Conservation (phyloP, 495 filamentous ascomycete genomes). For the Neurospora sp. region DNA sequence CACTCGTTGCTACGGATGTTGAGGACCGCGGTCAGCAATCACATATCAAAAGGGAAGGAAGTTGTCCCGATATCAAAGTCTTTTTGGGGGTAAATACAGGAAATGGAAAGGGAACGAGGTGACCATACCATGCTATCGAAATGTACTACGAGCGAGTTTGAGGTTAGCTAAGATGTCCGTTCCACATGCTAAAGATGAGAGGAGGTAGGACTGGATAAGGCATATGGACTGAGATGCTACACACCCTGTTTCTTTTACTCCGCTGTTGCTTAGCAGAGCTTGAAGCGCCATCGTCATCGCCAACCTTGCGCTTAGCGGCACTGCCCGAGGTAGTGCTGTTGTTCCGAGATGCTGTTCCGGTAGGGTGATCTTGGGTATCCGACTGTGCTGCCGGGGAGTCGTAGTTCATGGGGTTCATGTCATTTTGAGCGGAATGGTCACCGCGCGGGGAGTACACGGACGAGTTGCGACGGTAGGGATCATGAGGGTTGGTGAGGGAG, state of each 20-base stretch:
- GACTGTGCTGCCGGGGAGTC: conserved; percentile 3
- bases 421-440: conserved; percentile 25
- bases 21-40: not conserved
- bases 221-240: conserved; percentile 1
- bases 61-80: not conserved
- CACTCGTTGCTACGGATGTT: conserved; percentile 58
- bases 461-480: conserved; percentile 8
- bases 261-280: conserved; percentile 36
- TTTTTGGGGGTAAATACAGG: not conserved
- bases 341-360: conserved; percentile 18
- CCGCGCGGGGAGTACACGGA: conserved; percentile 23
- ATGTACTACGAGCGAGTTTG: conserved; percentile 51
- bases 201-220: not conserved
- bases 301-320: conserved; percentile 4
- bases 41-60: not conserved
- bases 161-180: not conserved
- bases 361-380: not conserved
- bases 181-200: not conserved
- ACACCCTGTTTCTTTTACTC: conserved; percentile 50
- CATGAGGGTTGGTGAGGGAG: not conserved
- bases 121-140: conserved; percentile 75
- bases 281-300: conserved; percentile 23
- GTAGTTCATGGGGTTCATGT: not conserved
- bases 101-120: not conserved
- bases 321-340: conserved; percentile 6